phyloP scores from a whole-genome alignment of 2,329 filamentous ascomycete genomes.

The Geosmithia flava region DNA sequence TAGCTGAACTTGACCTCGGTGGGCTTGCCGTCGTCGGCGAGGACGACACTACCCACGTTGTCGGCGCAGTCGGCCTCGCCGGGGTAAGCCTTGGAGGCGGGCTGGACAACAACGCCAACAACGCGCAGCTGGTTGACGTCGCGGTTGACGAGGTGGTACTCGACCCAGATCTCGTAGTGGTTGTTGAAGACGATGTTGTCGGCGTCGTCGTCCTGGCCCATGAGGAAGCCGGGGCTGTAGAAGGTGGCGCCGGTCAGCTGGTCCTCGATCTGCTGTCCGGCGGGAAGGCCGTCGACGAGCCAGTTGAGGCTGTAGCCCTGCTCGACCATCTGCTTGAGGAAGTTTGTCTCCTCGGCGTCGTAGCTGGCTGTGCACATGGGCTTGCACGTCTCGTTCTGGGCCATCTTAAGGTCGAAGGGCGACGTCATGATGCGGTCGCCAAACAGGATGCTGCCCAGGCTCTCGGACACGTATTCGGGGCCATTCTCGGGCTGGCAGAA shows the following conservation, averaged over 20 bases:
- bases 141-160: constrained; percentile 72
- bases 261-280: constrained; percentile 72
- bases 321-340: constrained; percentile 71
- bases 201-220: constrained; percentile 47
- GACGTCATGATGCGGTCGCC: constrained; percentile 97
- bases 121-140: constrained; percentile 64
- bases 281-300: constrained; percentile 88
- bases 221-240: constrained; percentile 82
- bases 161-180: constrained; percentile 87
- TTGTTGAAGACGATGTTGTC: constrained; percentile 65
- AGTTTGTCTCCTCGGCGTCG: constrained; percentile 54
- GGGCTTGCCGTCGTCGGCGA: constrained; percentile 46
- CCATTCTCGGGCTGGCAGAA: constrained; percentile 76
- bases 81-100: constrained; percentile 54
- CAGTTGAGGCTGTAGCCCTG: constrained; percentile 90
- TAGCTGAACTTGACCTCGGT: constrained; percentile 73
- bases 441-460: constrained; percentile 86
- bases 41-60: constrained; percentile 41
- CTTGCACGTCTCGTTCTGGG: constrained; percentile 77
- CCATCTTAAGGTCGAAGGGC: constrained; percentile 82
- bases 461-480: constrained; percentile 67
- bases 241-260: constrained; percentile 65
- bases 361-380: constrained; percentile 57
- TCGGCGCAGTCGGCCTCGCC: constrained; percentile 51
- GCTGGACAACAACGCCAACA: constrained; percentile 83